Percentiles rank a stretch among this genome's conserved stretches.
These are phyloP conservation scores for Apostasia ramifera DNA, from an alignment of 106 monocot species.

Conservation along the genomic window DNA sequence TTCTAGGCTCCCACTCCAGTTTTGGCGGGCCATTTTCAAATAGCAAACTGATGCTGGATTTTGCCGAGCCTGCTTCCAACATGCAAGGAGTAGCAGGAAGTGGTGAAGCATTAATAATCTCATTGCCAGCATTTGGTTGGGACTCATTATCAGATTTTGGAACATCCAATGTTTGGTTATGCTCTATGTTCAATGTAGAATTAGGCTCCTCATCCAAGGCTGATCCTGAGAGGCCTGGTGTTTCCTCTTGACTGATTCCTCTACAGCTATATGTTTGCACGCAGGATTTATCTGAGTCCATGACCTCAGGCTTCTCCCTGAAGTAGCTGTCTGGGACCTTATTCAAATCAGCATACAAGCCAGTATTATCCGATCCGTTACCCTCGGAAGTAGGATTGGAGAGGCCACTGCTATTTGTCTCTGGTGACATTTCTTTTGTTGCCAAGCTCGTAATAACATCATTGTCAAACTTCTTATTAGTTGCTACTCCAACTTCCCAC, in stretches of 20 bases:
- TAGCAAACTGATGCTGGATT: not conserved
- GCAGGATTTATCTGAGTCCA: slow-evolving; percentile 8
- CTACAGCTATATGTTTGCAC: not conserved
- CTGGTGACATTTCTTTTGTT: slow-evolving; percentile 10
- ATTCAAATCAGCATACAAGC: slow-evolving; percentile 47
- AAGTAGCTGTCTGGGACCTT: slow-evolving; percentile 26
- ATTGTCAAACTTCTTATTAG: not conserved
- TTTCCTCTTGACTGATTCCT: slow-evolving; percentile 6
- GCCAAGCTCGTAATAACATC: not conserved
- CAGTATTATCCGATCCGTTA: slow-evolving; percentile 15
- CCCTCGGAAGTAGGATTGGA: slow-evolving; percentile 3
- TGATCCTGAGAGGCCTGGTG: slow-evolving; percentile 24
- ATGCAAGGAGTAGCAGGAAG: too few relatives aligned
- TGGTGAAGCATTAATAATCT: not conserved
- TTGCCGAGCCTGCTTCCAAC: not conserved
- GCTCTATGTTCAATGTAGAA: slow-evolving; percentile 15
- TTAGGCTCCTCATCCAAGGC: slow-evolving; percentile 55
- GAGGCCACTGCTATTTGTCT: slow-evolving; percentile 47
- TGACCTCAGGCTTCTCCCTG: slow-evolving; percentile 11
- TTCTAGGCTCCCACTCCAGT: slow-evolving; percentile 20
- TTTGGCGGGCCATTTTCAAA: slow-evolving; percentile 4
- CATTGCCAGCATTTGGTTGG: slow-evolving; percentile 10
- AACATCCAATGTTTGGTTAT: slow-evolving; percentile 22
- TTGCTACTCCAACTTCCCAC: slow-evolving; percentile 37
- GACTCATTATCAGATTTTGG: slow-evolving; percentile 15